These are phyloP conservation scores for Phaeolepiota aurea DNA, from an alignment of 768 basidiomycete species.

Conservation along the genomic window DNA sequence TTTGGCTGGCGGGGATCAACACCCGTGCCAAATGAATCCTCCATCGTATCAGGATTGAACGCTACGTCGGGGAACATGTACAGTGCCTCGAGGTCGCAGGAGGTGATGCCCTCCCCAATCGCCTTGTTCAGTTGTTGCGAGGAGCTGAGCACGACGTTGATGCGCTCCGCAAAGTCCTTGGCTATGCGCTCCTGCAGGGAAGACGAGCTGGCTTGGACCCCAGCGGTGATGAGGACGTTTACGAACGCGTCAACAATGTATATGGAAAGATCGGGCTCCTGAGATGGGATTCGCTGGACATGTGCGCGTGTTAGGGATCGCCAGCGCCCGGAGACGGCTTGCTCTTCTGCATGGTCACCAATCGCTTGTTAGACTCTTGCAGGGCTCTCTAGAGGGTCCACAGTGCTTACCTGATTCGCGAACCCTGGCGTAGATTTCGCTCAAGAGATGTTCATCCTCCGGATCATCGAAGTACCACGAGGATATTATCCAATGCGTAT, in stretches of 20 bases:
- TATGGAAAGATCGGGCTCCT: slow-evolving; percentile 23
- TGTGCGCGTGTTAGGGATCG: slow-evolving; percentile 28
- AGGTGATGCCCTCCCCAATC: slow-evolving; percentile 51
- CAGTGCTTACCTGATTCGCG: slow-evolving; percentile 22
- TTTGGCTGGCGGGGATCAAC: background rate
- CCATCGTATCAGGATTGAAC: slow-evolving; percentile 36
- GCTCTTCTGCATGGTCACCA: slow-evolving; percentile 22
- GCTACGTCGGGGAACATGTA: slow-evolving; percentile 32
- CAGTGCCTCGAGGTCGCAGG: slow-evolving; percentile 48
- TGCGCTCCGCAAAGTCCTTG: slow-evolving; percentile 32
- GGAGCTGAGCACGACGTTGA: slow-evolving; percentile 32
- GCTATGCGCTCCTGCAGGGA: slow-evolving; percentile 30
- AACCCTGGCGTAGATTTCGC: slow-evolving; percentile 23
- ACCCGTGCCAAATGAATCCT: slow-evolving; percentile 25
- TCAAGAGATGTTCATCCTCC: slow-evolving; percentile 35
- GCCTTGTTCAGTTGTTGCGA: slow-evolving; percentile 48
- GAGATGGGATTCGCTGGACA: slow-evolving; percentile 11
- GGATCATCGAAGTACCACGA: slow-evolving; percentile 45
- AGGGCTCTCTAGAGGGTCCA: too few species aligned
- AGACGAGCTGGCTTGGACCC: slow-evolving; percentile 16
- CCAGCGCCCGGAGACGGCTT: slow-evolving; percentile 36
- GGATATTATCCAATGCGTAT: slow-evolving; percentile 39
- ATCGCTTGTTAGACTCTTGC: too few species aligned
- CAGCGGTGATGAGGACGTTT: slow-evolving; percentile 32
- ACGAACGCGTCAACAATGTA: slow-evolving; percentile 29